These are phyloP conservation scores for Colletotrichum tanaceti DNA, from an alignment of 2,329 filamentous ascomycete species.

Conservation along the genomic window DNA sequence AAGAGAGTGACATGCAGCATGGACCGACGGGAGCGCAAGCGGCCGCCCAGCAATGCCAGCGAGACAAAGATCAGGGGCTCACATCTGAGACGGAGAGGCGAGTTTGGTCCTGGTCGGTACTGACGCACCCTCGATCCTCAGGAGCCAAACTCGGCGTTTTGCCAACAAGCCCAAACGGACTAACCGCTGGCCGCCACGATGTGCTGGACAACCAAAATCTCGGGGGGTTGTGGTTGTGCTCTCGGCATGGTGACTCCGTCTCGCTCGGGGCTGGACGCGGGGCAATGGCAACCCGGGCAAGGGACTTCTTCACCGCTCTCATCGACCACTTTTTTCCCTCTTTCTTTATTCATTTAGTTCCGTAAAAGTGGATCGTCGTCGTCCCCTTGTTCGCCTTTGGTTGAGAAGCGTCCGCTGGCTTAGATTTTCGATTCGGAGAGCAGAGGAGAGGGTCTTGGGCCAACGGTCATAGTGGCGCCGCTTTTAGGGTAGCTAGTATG, in stretches of 20 bases:
- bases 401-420: conserved; percentile 30
- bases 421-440: conserved; percentile 2
- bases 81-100: not conserved
- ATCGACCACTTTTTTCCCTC: conserved; percentile 27
- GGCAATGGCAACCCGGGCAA: conserved; percentile 21
- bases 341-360: conserved; percentile 13
- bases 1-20: conserved; percentile 19
- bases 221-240: not conserved
- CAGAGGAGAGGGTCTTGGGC: conserved; percentile 2
- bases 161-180: conserved; percentile 7
- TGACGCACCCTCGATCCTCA: not conserved
- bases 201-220: conserved; percentile 23
- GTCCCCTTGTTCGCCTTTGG: conserved; percentile 12
- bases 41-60: conserved; percentile 19
- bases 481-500: not conserved
- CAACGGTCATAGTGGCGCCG: conserved; percentile 7
- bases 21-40: conserved; percentile 29
- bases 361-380: conserved; percentile 20
- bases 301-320: conserved; percentile 34
- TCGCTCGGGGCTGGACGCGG: conserved; percentile 29
- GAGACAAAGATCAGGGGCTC: conserved; percentile 19
- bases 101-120: conserved; percentile 1
- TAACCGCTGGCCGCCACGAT: conserved; percentile 8
- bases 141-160: conserved; percentile 1
- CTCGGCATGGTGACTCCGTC: conserved; percentile 24